Base-by-base conservation (phyloP, 2,329 filamentous ascomycete species). In the Colletotrichum tanaceti region DNA sequence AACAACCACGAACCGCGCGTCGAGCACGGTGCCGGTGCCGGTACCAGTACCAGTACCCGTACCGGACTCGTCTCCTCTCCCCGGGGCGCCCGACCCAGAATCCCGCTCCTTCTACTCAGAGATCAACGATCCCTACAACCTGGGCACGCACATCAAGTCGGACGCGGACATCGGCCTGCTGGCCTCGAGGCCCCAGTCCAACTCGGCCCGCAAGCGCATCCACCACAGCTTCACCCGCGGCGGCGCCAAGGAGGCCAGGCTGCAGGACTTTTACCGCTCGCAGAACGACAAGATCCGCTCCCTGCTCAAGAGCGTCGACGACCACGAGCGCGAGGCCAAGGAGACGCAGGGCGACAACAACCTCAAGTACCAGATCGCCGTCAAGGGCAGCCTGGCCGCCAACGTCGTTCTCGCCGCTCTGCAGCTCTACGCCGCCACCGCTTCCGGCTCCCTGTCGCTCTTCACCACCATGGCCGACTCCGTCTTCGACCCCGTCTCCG, bases 381-480 rank as follows among this genome's bases (percentile, higher is more conserved):
- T 90, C 13, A 89, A 85, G 76, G 89, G 87, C 18, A 90, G 87
- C 44, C 93, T 98, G 73, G 87, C 82, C 1, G 95, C 94, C 68
- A 98, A 98, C 75, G 79, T 98, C 65, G 71, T 92, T 35, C 86
- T 99, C 6, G 89, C 94, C 0, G 85, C 85, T 4, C 85, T 99
- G 20, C 96, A 99, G 80, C 83, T 98, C 44, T 99, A 97, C 77
- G 96, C 91, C 50, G 96, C 96, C 70, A 87, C 93, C 53, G 89
- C 92, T 0, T 97, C 94, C 0, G 90, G 91, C 54, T 98, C 94
- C n/a, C 87, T 98, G 43, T 97, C 95, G 5, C 89, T 99, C 54
- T 98, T 98, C 82, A 98, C 96, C 18, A 99, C 95, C 71, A 97
- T 97, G 92, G 95, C 94, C 18, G 96, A 99, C 79, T 90, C 94